Evolutionary conservation across 2,329 filamentous ascomycete genomes (phyloP).

Genomic region (Knoxdaviesia capensis): DNA sequence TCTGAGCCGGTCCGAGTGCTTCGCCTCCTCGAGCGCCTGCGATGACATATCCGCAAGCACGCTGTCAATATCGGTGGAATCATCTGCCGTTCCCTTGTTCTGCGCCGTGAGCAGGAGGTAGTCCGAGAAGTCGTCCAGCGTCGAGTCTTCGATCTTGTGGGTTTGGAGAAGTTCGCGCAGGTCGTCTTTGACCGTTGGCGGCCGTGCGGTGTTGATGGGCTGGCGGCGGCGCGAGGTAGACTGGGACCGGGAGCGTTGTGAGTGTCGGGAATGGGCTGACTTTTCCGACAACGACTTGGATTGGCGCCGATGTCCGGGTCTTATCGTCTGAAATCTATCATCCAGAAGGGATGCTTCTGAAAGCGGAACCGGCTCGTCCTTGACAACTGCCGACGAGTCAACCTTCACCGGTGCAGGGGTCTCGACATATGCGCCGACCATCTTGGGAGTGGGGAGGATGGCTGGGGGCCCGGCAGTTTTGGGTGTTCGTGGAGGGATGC

Average conservation of each 20-base stretch:
- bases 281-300: no score
- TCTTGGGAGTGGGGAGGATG: constrained; percentile 27
- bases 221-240: constrained; percentile 15
- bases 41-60: constrained; percentile 6
- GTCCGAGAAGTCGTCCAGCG: constrained; percentile 33
- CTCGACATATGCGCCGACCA: constrained; percentile 35
- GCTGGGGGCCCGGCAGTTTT: constrained; percentile 18
- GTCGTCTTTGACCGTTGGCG: constrained; percentile 33
- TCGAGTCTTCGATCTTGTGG: constrained; percentile 37
- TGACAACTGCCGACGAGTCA: constrained; percentile 6
- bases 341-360: no score
- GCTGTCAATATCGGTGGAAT: constrained; percentile 5
- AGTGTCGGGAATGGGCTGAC: no score
- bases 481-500: constrained; percentile 19
- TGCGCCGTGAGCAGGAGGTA: no score
- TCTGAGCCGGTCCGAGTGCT: not conserved
- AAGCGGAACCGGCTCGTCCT: no score
- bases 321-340: no score
- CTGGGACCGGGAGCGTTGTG: not conserved
- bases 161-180: constrained; percentile 28
- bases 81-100: not conserved
- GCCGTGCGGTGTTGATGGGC: constrained; percentile 31
- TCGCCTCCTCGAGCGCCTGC: constrained; percentile 5
- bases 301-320: no score
- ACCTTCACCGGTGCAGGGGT: constrained; percentile 28